phyloP scores from a whole-genome alignment of 2,329 filamentous ascomycete genomes.

The Metarhizium rileyi region DNA sequence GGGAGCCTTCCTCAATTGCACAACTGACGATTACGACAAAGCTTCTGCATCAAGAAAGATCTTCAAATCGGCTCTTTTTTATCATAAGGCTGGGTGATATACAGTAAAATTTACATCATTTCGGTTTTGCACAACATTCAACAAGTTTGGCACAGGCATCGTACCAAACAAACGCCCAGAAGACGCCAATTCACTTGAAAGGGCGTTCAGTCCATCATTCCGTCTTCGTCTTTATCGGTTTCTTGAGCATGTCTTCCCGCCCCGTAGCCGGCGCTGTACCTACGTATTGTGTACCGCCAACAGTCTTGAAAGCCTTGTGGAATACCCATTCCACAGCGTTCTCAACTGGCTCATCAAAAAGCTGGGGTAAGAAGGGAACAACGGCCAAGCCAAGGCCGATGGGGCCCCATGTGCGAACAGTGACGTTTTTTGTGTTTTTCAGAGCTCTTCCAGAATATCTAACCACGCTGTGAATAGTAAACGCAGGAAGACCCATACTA shows the following conservation, averaged over 20 bases:
- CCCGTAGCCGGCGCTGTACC: conserved; percentile 46
- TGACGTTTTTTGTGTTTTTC: conserved; percentile 69
- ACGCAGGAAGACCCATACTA: conserved; percentile 86
- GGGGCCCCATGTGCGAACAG: conserved; percentile 73
- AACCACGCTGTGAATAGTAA: conserved; percentile 90
- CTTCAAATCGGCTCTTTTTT: neutral
- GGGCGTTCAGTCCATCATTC: conserved; percentile 18
- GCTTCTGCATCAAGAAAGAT: no score
- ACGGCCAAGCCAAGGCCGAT: conserved; percentile 73
- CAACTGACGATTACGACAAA: no score
- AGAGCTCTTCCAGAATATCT: conserved; percentile 79
- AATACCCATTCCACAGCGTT: conserved; percentile 85
- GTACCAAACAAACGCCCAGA: conserved; percentile 4
- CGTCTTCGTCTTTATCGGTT: conserved; percentile 38
- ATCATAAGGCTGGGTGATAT: conserved; percentile 6
- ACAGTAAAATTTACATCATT: neutral
- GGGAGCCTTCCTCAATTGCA: no score
- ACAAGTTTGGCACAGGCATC: neutral
- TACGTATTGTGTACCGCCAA: conserved; percentile 54
- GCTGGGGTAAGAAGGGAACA: conserved; percentile 71
- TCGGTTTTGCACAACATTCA: neutral
- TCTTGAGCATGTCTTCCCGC: conserved; percentile 28
- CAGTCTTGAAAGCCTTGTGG: conserved; percentile 65
- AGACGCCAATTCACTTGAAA: neutral
- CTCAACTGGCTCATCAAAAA: conserved; percentile 92